Evolutionary conservation across 1,139 yeast species (phyloP), one percentile per base, ranked within the genome.

Genomic region (Yamadazyma conglobata): DNA sequence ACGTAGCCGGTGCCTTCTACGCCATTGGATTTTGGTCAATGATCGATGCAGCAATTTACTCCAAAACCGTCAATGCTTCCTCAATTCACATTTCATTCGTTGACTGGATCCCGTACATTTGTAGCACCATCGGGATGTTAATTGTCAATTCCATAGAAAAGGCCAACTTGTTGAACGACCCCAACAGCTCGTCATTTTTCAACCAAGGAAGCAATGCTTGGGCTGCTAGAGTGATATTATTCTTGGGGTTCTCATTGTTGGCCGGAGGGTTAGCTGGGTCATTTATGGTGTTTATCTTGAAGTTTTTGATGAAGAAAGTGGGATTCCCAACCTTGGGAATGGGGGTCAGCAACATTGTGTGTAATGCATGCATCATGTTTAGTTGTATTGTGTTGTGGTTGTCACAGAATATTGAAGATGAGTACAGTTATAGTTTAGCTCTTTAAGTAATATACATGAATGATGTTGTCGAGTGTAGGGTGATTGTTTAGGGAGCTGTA

Each of bases 181-280:
- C 35, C 4, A 77, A 75, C 35, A 73, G 69, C 34, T 64, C 70
- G 38, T 40, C 48, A n/a, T 65, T 78, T 21, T 70, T 81, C 36
- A 74, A 77, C 24, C 60, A 60, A 12, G 58, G 60, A 5, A 56
- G 77, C 12, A 78, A 87, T 33, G 88, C 91, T 21, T 88, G 96
- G 95, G 95, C 91, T 37, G 96, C 97, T 11, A 73, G 96, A 47
- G 80, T 88, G 20, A 79, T 93, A 10, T 67, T 91, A 38, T 91
- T 93, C 53, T 67, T 86, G 47, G 99, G 99, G 7, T 91, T 91
- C 56, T 84, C 96, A 3, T 66, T 89, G 31, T 69, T 91, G 39
- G 96, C 97, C 1, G 94, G 96, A 31, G 98, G 98, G 1, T 66
- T 91, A 42, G 88, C 96, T 13, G 97, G 97, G 2, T 79, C 94